phyloP scores from a whole-genome alignment of 2,329 filamentous ascomycete genomes.

The Colletotrichum sp. region DNA sequence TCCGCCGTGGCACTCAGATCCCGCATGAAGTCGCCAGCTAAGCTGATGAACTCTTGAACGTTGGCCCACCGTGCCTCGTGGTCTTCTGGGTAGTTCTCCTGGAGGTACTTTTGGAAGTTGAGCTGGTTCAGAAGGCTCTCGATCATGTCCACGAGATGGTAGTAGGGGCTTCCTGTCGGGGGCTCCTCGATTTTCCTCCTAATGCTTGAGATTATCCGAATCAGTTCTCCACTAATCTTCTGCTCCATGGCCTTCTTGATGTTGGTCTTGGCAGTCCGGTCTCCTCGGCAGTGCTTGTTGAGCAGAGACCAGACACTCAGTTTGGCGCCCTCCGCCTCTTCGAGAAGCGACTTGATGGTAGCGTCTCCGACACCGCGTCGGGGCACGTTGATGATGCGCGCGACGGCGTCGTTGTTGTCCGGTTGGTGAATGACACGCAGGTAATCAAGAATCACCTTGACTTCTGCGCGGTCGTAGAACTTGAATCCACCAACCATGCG shows the following conservation, averaged over 20 bases:
- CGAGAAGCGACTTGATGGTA: slow-evolving; percentile 75
- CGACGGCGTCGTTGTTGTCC: slow-evolving; percentile 84
- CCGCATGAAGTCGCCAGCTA: slow-evolving; percentile 74
- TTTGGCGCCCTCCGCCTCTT: slow-evolving; percentile 75
- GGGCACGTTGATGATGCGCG: slow-evolving; percentile 84
- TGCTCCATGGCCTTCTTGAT: slow-evolving; percentile 57
- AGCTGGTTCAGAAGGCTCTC: slow-evolving; percentile 67
- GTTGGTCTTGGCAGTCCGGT: slow-evolving; percentile 50
- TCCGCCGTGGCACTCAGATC: slow-evolving; percentile 42
- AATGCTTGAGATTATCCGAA: slow-evolving; percentile 42
- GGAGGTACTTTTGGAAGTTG: slow-evolving; percentile 75
- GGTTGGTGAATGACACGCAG: slow-evolving; percentile 84
- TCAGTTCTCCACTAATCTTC: slow-evolving; percentile 56
- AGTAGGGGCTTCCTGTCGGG: slow-evolving; percentile 32
- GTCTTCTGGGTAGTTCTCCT: slow-evolving; percentile 73
- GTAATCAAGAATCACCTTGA: slow-evolving; percentile 89
- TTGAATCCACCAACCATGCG: slow-evolving; percentile 89
- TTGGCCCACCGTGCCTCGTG: slow-evolving; percentile 85
- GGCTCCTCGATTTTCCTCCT: slow-evolving; percentile 35
- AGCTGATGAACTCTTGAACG: slow-evolving; percentile 82
- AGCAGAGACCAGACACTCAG: slow-evolving; percentile 80
- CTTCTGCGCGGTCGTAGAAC: slow-evolving; percentile 91
- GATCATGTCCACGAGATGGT: slow-evolving; percentile 52
- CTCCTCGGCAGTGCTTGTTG: slow-evolving; percentile 56
- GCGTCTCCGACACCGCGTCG: slow-evolving; percentile 80